Percentiles rank a stretch among this genome's conserved stretches.
These are phyloP conservation scores for Brachypodium distachyon DNA, from an alignment of 202 grass and related monocot species.

Conservation along the genomic window DNA sequence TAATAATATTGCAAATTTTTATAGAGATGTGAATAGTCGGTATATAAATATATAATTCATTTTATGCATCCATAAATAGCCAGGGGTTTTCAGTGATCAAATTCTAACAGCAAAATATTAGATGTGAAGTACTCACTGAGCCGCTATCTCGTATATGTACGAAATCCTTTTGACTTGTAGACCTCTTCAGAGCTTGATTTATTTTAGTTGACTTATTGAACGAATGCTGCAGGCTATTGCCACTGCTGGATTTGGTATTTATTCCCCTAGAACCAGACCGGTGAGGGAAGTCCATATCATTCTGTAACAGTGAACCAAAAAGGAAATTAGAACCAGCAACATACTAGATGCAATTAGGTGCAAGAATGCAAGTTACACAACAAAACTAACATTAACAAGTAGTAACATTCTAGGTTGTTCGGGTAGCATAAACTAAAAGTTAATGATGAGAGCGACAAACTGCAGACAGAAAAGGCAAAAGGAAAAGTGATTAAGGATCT, in stretches of 20 bases:
- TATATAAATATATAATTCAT: not conserved
- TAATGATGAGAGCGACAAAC: not conserved
- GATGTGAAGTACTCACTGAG: slow-evolving; percentile 45
- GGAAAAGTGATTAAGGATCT: not conserved
- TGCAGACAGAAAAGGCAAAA: slow-evolving; percentile 3
- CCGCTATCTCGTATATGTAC: slow-evolving; percentile 58
- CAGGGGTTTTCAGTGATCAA: not conserved
- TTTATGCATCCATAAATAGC: not conserved
- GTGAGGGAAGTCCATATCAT: slow-evolving; percentile 46
- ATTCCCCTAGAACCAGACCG: slow-evolving; percentile 17
- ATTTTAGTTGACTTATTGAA: slow-evolving; percentile 46
- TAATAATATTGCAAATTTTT: not conserved
- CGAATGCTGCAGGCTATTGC: slow-evolving; percentile 21
- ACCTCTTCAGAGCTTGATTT: slow-evolving; percentile 40
- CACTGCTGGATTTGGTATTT: slow-evolving; percentile 29
- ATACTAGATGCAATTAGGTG: not conserved
- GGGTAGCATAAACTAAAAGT: not conserved
- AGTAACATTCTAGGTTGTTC: not conserved
- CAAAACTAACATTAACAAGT: not conserved
- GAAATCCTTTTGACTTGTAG: slow-evolving; percentile 73
- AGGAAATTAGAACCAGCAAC: not conserved
- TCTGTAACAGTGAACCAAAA: slow-evolving; percentile 36
- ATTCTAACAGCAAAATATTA: not conserved
- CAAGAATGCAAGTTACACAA: not conserved
- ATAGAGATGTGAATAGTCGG: not conserved